These are phyloP conservation scores for Aspergillus proliferans DNA, from an alignment of 2,329 filamentous ascomycete genomes.

Conservation along the genomic window DNA sequence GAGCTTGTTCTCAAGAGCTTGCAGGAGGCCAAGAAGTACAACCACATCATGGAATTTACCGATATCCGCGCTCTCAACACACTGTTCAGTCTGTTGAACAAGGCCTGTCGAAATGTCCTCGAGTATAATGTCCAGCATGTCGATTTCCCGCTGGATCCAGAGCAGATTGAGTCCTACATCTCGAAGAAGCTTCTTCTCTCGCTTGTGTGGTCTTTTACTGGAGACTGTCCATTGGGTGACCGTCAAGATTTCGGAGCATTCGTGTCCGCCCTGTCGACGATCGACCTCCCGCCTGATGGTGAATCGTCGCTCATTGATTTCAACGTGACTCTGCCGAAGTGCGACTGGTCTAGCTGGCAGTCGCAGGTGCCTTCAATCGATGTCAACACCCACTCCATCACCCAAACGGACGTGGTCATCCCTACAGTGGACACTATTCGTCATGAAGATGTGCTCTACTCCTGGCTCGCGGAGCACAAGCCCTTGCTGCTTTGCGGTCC, in stretches of 20 bases:
- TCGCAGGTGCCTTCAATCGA: constrained; percentile 90
- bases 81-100: constrained; percentile 91
- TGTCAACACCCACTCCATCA: constrained; percentile 96
- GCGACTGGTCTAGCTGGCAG: constrained; percentile 90
- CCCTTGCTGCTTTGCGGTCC: constrained; percentile 92
- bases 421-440: constrained; percentile 95
- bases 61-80: constrained; percentile 84
- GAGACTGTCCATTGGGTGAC: constrained; percentile 83
- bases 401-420: constrained; percentile 96
- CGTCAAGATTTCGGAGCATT: constrained; percentile 86
- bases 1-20: constrained; percentile 75
- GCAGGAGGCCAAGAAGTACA: constrained; percentile 67
- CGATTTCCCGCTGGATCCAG: constrained; percentile 85
- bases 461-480: constrained; percentile 98
- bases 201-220: constrained; percentile 90
- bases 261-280: constrained; percentile 72
- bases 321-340: constrained; percentile 78
- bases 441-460: constrained; percentile 98
- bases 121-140: constrained; percentile 94
- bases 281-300: constrained; percentile 75
- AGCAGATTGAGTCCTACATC: constrained; percentile 82
- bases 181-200: constrained; percentile 92
- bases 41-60: constrained; percentile 98
- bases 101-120: constrained; percentile 81
- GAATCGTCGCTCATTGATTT: constrained; percentile 86